Percentiles rank a stretch among this genome's conserved stretches.
These are phyloP conservation scores for Diaporthe capsici DNA, from an alignment of 2,329 filamentous ascomycete species.

Conservation along the genomic window DNA sequence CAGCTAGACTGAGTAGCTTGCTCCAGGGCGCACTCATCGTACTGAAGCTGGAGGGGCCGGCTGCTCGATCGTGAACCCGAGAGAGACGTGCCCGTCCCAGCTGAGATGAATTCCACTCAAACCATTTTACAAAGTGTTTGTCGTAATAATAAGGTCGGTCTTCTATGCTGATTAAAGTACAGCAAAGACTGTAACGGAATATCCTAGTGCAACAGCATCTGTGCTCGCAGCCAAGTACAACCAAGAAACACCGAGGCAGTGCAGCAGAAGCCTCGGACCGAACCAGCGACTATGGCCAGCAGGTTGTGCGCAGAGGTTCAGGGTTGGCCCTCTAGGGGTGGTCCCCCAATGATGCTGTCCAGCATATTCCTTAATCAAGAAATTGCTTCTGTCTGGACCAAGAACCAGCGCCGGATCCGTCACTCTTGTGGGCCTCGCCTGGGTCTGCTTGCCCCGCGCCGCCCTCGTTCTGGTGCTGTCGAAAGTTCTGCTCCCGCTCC, in stretches of 20 bases:
- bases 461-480: constrained; percentile 42
- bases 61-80: background rate
- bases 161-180: background rate
- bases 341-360: background rate
- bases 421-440: constrained; percentile 9
- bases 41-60: background rate
- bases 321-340: background rate
- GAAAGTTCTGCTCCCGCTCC: constrained; percentile 57
- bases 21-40: too few species aligned
- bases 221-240: background rate
- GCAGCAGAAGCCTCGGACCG: background rate
- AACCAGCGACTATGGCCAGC: background rate
- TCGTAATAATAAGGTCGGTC: too few species aligned
- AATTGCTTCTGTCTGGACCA: constrained; percentile 21
- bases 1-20: background rate
- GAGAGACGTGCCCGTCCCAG: background rate
- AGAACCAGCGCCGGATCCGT: constrained; percentile 31
- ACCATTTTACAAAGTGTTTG: background rate
- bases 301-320: background rate
- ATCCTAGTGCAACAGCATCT: background rate
- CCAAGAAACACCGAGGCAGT: background rate
- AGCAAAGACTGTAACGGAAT: background rate
- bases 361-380: constrained; percentile 31
- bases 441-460: background rate
- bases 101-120: background rate